Conservation (phyloP, 257 asterid genomes). For the Fraxinus quadrangulata region DNA sequence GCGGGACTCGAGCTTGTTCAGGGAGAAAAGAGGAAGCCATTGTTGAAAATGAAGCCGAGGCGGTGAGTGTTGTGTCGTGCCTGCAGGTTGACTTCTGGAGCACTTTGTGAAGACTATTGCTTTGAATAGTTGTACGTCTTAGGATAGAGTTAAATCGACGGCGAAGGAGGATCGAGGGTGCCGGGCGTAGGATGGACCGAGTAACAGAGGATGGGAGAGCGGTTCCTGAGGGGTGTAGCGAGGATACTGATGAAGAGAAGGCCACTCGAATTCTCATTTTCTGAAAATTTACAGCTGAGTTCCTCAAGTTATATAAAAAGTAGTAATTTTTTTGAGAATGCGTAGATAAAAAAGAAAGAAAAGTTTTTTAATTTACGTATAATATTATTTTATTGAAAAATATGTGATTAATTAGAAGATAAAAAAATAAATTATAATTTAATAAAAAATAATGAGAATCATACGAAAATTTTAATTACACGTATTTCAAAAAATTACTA, state of each 20-base stretch:
- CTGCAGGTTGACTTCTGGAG: constrained; percentile 30
- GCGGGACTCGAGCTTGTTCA: constrained; percentile 78
- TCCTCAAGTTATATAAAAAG: background rate
- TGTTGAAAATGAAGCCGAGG: constrained; percentile 47
- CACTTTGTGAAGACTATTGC: background rate
- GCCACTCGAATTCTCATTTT: constrained; percentile 34
- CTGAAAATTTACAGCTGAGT: background rate
- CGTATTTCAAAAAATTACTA: too few species aligned
- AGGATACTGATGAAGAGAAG: constrained; percentile 31
- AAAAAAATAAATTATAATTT: too few species aligned
- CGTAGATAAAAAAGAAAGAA: too few species aligned
- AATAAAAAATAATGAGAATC: too few species aligned
- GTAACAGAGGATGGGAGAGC: constrained; percentile 38
- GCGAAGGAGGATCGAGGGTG: constrained; percentile 31
- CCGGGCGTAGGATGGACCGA: constrained; percentile 33
- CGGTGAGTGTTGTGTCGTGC: constrained; percentile 19
- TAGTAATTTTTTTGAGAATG: too few species aligned
- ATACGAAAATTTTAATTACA: too few species aligned
- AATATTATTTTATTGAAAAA: too few species aligned
- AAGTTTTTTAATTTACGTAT: too few species aligned
- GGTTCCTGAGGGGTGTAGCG: background rate
- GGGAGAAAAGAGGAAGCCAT: constrained; percentile 66
- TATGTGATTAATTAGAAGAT: too few species aligned
- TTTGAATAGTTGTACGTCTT: constrained; percentile 19
- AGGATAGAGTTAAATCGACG: constrained; percentile 28